Evolutionary conservation across 495 filamentous ascomycete species (phyloP).

Genomic region (Hyaloscypha variabilis): DNA sequence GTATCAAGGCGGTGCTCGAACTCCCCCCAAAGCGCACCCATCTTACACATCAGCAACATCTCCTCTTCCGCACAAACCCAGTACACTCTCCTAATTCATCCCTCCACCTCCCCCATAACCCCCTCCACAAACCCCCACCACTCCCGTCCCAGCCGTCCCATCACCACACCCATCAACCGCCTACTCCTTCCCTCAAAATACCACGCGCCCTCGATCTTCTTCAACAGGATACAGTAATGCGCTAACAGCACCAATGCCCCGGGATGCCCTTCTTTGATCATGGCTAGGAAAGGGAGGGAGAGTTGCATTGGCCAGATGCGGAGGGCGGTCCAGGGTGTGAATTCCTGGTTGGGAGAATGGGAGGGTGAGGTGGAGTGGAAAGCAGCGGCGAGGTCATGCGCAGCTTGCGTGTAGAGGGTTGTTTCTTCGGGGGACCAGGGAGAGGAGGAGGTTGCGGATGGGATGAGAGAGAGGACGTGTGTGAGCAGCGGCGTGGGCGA

Average conservation of each 20-base stretch:
- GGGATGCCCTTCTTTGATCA: slow-evolving; percentile 20
- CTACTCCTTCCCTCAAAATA: slow-evolving; percentile 7
- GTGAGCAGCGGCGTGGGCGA: neutral
- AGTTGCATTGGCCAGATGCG: slow-evolving; percentile 21
- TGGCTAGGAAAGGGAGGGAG: slow-evolving; percentile 3
- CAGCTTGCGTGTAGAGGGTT: slow-evolving; percentile 9
- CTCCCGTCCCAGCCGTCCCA: neutral
- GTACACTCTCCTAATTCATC: no score
- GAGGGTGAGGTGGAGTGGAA: no score
- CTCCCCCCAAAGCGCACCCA: no score
- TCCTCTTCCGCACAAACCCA: no score
- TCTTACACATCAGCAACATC: no score
- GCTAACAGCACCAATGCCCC: slow-evolving; percentile 20
- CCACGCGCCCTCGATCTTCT: slow-evolving; percentile 16
- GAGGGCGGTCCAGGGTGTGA: slow-evolving; percentile 16
- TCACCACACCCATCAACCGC: slow-evolving; percentile 5
- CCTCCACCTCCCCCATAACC: no score
- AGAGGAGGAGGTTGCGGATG: neutral
- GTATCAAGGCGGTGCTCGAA: no score
- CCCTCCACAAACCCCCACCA: slow-evolving; percentile 9
- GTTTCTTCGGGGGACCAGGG: slow-evolving; percentile 9
- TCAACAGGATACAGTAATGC: slow-evolving; percentile 22
- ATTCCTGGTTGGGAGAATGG: no score
- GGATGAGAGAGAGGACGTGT: no score
- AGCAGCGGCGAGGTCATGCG: slow-evolving; percentile 10